Evolutionary conservation across 495 filamentous ascomycete species (phyloP).

Genomic region (Astrothelium macrocarpum): DNA sequence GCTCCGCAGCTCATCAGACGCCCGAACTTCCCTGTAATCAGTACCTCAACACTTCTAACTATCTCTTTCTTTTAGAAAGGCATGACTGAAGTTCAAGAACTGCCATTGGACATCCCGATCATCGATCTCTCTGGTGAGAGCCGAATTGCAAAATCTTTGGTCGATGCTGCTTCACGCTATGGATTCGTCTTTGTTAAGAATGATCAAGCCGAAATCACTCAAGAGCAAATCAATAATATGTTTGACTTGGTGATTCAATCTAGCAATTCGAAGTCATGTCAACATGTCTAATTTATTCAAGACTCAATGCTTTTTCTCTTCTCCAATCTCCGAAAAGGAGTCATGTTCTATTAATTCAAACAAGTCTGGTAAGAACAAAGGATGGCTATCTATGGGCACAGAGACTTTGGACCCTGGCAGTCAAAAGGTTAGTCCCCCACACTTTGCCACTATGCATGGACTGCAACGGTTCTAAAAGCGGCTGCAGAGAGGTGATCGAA

Average conservation of each 20-base stretch:
- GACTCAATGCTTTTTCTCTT: conserved; percentile 72
- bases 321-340: conserved; percentile 61
- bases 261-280: background rate
- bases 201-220: conserved; percentile 55
- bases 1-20: background rate
- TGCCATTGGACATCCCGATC: conserved; percentile 53
- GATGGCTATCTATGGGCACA: conserved; percentile 81
- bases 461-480: background rate
- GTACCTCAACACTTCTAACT: background rate
- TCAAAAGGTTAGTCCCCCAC: conserved; percentile 51
- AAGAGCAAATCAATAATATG: conserved; percentile 54
- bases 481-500: conserved; percentile 72
- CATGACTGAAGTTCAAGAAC: conserved; percentile 34
- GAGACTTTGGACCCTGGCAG: conserved; percentile 80
- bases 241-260: conserved; percentile 58
- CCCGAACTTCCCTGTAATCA: background rate
- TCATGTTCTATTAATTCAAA: conserved; percentile 61
- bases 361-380: conserved; percentile 53
- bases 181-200: conserved; percentile 86
- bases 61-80: too few species aligned
- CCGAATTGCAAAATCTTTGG: conserved; percentile 57
- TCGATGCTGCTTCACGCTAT: conserved; percentile 68
- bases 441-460: too few species aligned
- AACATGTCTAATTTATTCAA: conserved; percentile 28
- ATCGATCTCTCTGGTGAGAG: conserved; percentile 58